Conservation (phyloP, 2,329 filamentous ascomycete genomes). For the Graphium sp. region DNA sequence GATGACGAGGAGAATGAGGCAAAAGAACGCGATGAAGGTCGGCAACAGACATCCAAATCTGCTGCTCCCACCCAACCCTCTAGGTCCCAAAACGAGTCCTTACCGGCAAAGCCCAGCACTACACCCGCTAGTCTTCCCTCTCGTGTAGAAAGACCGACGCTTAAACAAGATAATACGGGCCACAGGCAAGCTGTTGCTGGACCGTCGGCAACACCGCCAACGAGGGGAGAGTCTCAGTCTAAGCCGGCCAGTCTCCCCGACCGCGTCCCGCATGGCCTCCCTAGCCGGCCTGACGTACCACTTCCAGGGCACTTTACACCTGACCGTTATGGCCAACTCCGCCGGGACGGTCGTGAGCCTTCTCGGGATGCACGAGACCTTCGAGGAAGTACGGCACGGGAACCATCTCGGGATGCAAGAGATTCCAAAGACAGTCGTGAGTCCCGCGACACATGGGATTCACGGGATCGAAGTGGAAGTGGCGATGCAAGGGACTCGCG, state of each 20-base stretch:
- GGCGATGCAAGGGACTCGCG: slow-evolving; percentile 18
- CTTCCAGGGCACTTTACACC: slow-evolving; percentile 28
- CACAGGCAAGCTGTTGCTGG: slow-evolving; percentile 4
- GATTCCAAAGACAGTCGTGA: slow-evolving; percentile 16
- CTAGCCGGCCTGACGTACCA: slow-evolving; percentile 41
- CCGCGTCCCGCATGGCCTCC: slow-evolving; percentile 23
- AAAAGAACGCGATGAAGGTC: slow-evolving; percentile 32
- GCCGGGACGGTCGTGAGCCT: slow-evolving; percentile 13
- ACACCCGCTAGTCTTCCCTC: slow-evolving; percentile 3
- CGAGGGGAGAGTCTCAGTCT: slow-evolving; percentile 14
- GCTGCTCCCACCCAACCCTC: slow-evolving; percentile 3
- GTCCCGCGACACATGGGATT: slow-evolving; percentile 17
- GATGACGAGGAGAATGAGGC: slow-evolving; percentile 62
- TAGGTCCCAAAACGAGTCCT: slow-evolving; percentile 12
- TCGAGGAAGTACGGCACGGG: too few species aligned
- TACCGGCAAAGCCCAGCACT: slow-evolving; percentile 14
- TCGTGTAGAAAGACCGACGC: too few species aligned
- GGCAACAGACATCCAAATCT: slow-evolving; percentile 5
- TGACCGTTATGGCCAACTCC: slow-evolving; percentile 25
- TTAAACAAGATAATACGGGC: too few species aligned
- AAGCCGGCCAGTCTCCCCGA: slow-evolving; percentile 20
- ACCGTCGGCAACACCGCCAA: slow-evolving; percentile 4
- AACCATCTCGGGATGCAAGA: slow-evolving; percentile 22
- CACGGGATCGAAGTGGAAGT: slow-evolving; percentile 19
- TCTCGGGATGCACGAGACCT: slow-evolving; percentile 16